phyloP scores from a whole-genome alignment of 23 red algal genomes.

The Gracilaria vermiculophylla region DNA sequence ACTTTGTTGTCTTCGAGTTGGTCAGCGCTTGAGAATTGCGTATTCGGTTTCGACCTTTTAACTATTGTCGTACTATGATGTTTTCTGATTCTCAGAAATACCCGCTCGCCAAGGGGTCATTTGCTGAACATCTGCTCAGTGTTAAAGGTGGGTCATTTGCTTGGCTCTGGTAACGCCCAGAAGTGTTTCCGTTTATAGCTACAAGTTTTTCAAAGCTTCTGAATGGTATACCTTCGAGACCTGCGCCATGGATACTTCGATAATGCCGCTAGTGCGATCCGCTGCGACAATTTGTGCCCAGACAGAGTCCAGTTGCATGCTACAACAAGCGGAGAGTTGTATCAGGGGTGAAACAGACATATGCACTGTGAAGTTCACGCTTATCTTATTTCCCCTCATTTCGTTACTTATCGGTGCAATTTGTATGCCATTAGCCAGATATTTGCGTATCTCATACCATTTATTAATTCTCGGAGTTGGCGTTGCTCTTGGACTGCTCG shows the following conservation, averaged over 20 bases:
- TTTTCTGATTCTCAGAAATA: not conserved
- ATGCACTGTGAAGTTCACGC: slow-evolving; percentile 48
- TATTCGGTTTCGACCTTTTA: not conserved
- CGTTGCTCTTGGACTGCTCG: slow-evolving; percentile 70
- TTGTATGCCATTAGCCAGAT: slow-evolving; percentile 17
- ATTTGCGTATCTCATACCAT: slow-evolving; percentile 67
- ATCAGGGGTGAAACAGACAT: not conserved
- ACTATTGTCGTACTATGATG: not conserved
- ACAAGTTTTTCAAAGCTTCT: not conserved
- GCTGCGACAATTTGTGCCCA: not conserved
- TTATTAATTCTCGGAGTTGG: slow-evolving; percentile 74
- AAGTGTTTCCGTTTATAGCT: no score
- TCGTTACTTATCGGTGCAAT: slow-evolving; percentile 49
- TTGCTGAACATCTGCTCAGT: not conserved
- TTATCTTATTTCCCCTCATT: slow-evolving; percentile 78
- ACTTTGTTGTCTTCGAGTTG: not conserved
- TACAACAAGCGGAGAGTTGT: slow-evolving; percentile 10
- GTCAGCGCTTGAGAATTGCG: not conserved
- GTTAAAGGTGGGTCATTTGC: not conserved
- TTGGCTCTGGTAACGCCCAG: not conserved
- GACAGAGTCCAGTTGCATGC: slow-evolving; percentile 25
- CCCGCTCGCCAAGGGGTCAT: not conserved
- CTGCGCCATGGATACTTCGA: not conserved
- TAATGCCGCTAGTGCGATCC: not conserved
- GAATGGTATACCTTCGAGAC: not conserved